Evolutionary conservation across 345 rosid species (phyloP).

Genomic region (Eucalyptus regnans): DNA sequence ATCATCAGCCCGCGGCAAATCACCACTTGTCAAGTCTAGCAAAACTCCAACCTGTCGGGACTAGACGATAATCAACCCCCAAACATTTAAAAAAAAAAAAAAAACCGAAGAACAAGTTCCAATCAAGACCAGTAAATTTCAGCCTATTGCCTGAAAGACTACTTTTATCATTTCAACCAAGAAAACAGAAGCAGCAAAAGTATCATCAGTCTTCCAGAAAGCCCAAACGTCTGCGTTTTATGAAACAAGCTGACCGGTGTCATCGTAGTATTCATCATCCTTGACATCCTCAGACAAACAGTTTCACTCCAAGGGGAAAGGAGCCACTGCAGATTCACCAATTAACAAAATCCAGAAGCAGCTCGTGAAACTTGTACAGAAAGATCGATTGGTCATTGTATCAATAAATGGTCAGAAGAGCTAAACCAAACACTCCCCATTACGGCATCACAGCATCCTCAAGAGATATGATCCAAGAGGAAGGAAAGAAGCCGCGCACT

Average conservation of each 20-base stretch:
- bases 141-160: too few species aligned
- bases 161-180: background rate
- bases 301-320: background rate
- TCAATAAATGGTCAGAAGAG: background rate
- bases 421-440: background rate
- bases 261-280: background rate
- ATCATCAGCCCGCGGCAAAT: too few species aligned
- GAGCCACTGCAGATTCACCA: background rate
- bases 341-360: background rate
- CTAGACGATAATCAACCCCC: background rate
- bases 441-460: background rate
- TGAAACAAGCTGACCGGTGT: background rate
- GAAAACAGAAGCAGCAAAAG: background rate
- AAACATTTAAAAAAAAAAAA: too few species aligned
- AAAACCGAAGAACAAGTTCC: background rate
- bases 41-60: background rate
- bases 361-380: background rate
- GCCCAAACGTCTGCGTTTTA: background rate
- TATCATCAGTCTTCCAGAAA: background rate
- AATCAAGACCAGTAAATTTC: background rate
- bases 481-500: background rate
- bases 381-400: background rate
- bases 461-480: background rate
- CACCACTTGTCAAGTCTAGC: background rate
- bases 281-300: background rate